phyloP scores from a whole-genome alignment of 805 yeast species.

The Kluyveromyces wickerhamii region DNA sequence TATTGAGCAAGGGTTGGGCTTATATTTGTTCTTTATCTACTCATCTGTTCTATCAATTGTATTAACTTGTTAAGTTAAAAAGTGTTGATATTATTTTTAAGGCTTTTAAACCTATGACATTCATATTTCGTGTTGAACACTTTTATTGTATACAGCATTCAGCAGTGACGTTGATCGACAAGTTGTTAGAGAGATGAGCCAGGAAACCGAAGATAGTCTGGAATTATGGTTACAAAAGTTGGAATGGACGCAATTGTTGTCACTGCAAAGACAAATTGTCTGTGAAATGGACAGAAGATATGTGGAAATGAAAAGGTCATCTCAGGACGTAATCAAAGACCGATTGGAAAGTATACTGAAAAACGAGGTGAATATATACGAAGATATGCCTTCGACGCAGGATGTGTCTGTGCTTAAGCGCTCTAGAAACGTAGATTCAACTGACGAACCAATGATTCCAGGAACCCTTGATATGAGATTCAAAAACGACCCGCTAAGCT shows the following conservation, averaged over 20 bases:
- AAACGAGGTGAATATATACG: neutral
- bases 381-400: constrained; percentile 3
- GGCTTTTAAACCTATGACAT: too few relatives aligned
- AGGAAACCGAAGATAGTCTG: neutral
- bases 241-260: constrained; percentile 4
- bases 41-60: too few relatives aligned
- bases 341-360: neutral
- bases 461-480: constrained; percentile 8
- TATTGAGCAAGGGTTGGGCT: too few relatives aligned
- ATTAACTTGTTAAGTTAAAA: too few relatives aligned
- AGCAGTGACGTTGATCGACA: too few relatives aligned
- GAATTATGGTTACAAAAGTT: neutral
- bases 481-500: constrained; percentile 7
- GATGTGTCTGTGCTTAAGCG: neutral
- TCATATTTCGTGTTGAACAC: too few relatives aligned
- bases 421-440: neutral
- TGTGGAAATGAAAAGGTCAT: neutral
- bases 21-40: too few relatives aligned
- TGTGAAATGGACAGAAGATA: constrained; percentile 3
- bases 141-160: too few relatives aligned
- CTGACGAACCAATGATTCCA: constrained; percentile 4
- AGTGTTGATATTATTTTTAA: too few relatives aligned
- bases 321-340: neutral
- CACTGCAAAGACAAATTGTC: constrained; percentile 1
- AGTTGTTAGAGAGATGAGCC: too few relatives aligned